Percentiles rank a stretch among this genome's conserved stretches.
phyloP scores from a whole-genome alignment of 176 grass and related monocot species.

The Carex myosuroides region DNA sequence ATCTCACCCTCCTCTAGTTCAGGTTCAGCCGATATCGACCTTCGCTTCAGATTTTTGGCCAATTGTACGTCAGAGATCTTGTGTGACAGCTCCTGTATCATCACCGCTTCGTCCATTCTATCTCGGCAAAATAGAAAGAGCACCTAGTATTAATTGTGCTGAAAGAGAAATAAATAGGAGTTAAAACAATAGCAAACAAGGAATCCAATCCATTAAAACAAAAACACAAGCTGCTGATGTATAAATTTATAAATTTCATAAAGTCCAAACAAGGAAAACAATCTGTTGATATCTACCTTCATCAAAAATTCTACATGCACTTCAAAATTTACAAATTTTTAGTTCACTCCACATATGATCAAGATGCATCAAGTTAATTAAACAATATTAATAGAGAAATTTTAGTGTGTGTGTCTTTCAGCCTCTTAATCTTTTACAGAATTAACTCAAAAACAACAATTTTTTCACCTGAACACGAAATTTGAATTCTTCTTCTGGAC shows the following conservation, averaged over 20 bases:
- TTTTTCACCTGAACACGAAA: not conserved
- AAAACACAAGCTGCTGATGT: not conserved
- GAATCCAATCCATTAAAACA: not conserved
- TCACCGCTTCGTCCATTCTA: not conserved
- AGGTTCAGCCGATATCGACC: not conserved
- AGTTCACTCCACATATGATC: not conserved
- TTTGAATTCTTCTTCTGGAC: not conserved
- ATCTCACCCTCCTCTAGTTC: not conserved
- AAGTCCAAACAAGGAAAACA: not conserved
- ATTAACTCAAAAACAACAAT: not conserved
- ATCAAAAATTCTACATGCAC: not conserved
- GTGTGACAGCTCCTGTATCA: not conserved
- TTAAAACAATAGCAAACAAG: not conserved
- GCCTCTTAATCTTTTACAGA: not conserved
- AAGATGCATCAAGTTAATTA: not conserved
- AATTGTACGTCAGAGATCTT: not conserved
- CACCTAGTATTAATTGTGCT: not conserved
- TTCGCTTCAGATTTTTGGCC: not conserved
- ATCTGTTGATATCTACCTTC: not conserved
- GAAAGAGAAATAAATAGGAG: not conserved
- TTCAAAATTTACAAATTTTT: not conserved
- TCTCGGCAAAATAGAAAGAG: not conserved
- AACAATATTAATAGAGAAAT: not conserved
- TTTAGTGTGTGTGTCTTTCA: not conserved
- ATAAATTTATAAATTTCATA: too few species aligned